A percentile compares a stretch with the other conserved stretches of the same genome.
These are phyloP conservation scores for Spirogloea muscicola DNA, from an alignment of 139 green algal genomes.

Conservation along the genomic window DNA sequence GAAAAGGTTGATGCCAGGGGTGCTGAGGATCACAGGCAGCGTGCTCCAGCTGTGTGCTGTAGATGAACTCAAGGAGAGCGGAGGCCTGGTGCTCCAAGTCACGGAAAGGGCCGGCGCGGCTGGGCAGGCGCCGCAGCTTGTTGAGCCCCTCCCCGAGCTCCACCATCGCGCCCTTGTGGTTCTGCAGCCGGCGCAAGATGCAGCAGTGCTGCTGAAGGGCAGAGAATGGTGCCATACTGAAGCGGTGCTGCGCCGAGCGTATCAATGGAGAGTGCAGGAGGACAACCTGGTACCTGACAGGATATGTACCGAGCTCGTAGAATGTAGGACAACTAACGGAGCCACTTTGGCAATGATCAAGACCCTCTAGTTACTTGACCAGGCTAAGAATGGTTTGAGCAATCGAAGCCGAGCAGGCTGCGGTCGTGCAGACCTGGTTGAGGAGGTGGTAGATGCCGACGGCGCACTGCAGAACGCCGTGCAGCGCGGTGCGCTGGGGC, in stretches of 20 bases:
- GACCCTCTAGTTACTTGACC: too few relatives aligned
- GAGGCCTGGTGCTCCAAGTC: conserved; percentile 30
- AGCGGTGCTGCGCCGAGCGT: too few relatives aligned
- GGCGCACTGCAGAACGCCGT: conserved; percentile 42
- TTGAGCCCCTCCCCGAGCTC: conserved; percentile 44
- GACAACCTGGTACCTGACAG: too few relatives aligned
- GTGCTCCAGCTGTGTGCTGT: conserved; percentile 45
- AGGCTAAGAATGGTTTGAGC: too few relatives aligned
- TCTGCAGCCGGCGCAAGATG: too few relatives aligned
- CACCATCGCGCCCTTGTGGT: conserved; percentile 47
- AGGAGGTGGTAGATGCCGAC: conserved; percentile 42
- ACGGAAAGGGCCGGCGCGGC: background rate
- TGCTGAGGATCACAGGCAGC: conserved; percentile 32
- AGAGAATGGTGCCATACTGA: too few relatives aligned
- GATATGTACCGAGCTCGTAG: too few relatives aligned
- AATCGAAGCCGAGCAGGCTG: too few relatives aligned
- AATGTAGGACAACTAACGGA: too few relatives aligned
- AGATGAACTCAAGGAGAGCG: conserved; percentile 47
- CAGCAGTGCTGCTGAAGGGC: too few relatives aligned
- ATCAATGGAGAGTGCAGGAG: too few relatives aligned
- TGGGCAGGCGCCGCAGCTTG: conserved; percentile 19
- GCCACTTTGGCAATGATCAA: too few relatives aligned
- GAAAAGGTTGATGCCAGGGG: background rate
- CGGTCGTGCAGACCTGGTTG: conserved; percentile 8
- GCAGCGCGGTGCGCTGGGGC: conserved; percentile 30